phyloP scores from a whole-genome alignment of 1,284 basidiomycete genomes.

The Athelia sp. region DNA sequence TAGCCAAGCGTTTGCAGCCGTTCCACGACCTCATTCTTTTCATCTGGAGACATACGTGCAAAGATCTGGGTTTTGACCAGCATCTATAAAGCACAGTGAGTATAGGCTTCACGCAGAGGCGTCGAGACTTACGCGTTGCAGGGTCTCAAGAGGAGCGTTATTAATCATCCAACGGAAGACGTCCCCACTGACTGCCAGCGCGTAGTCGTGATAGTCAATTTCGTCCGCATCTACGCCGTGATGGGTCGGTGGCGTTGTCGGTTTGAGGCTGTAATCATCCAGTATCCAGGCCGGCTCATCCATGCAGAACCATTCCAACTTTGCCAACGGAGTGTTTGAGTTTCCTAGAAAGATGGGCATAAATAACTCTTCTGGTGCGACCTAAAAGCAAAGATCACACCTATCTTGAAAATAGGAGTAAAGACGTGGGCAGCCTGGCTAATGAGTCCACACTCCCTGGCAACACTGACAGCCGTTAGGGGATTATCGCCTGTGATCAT shows the following conservation, averaged over 20 bases:
- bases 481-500: constrained; percentile 99
- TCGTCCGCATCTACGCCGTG: constrained; percentile 66
- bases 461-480: constrained; percentile 95
- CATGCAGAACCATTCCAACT: constrained; percentile 88
- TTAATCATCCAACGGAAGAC: constrained; percentile 99
- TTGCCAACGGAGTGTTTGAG: constrained; percentile 55
- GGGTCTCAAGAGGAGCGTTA: constrained; percentile 88
- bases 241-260: constrained; percentile 61
- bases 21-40: constrained; percentile 98
- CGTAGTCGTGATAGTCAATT: constrained; percentile 81
- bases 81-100: constrained; percentile 56
- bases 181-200: constrained; percentile 93
- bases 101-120: neutral
- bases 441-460: constrained; percentile 90
- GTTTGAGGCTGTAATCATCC: constrained; percentile 86
- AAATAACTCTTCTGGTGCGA: neutral
- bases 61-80: constrained; percentile 98
- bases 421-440: constrained; percentile 92
- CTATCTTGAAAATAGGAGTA: constrained; percentile 76
- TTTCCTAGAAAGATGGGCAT: constrained; percentile 41
- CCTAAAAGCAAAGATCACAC: constrained; percentile 30
- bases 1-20: constrained; percentile 91
- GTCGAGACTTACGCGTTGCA: constrained; percentile 72
- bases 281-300: constrained; percentile 87
- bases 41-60: constrained; percentile 98